A percentile compares a stretch with the other conserved stretches of the same genome.
Evolutionary conservation across 1,284 basidiomycete genomes (phyloP).

Genomic region (Moniliella sp.): DNA sequence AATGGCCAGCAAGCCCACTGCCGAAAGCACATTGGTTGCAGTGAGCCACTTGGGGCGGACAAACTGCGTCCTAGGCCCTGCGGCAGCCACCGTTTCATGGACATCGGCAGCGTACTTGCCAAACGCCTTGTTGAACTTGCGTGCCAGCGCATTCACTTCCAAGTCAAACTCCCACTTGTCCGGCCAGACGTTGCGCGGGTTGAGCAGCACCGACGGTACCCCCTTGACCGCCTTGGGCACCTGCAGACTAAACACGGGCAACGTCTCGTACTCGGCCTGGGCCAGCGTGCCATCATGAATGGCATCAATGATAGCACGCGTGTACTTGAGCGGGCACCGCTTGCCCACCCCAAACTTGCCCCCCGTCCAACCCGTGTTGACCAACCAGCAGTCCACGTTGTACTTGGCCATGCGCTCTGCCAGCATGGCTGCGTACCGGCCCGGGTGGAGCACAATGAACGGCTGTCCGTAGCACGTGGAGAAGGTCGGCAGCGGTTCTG

Average conservation of each 20-base stretch:
- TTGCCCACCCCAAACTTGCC: slow-evolving; percentile 60
- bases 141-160: slow-evolving; percentile 29
- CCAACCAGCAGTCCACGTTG: slow-evolving; percentile 86
- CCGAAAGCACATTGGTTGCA: no score
- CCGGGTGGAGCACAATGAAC: slow-evolving; percentile 77
- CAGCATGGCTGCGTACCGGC: slow-evolving; percentile 80
- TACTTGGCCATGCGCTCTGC: slow-evolving; percentile 77
- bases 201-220: slow-evolving; percentile 19
- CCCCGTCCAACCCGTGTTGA: slow-evolving; percentile 96
- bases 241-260: slow-evolving; percentile 36
- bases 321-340: slow-evolving; percentile 40
- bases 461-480: slow-evolving; percentile 96
- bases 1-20: no score
- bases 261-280: slow-evolving; percentile 65
- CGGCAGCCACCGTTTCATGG: slow-evolving; percentile 15
- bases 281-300: slow-evolving; percentile 81
- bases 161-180: slow-evolving; percentile 18
- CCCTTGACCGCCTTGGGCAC: slow-evolving; percentile 17
- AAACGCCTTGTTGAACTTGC: slow-evolving; percentile 30
- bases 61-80: no score
- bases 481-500: slow-evolving; percentile 96
- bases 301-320: slow-evolving; percentile 82
- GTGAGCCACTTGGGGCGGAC: no score
- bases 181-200: slow-evolving; percentile 22
- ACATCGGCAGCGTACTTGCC: slow-evolving; percentile 29